A percentile compares a stretch with the other conserved stretches of the same genome.
phyloP scores from a whole-genome alignment of 1,284 basidiomycete species.

The Puccinia polysora region DNA sequence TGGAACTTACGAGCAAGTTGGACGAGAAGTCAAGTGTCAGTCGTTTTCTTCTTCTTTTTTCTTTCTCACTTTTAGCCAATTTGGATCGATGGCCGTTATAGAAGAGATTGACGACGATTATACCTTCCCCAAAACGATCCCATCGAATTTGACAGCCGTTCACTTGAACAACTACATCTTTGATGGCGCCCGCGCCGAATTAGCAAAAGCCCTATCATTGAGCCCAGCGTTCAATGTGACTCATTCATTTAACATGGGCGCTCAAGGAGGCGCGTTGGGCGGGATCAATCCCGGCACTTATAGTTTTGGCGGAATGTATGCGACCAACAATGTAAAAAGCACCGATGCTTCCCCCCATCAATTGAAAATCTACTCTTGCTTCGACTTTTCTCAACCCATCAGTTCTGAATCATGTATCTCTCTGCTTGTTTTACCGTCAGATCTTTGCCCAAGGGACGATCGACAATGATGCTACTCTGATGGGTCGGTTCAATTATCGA shows the following conservation, averaged over 20 bases:
- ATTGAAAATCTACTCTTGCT: too few relatives aligned
- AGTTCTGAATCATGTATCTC: conserved; percentile 23
- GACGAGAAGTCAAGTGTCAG: conserved; percentile 37
- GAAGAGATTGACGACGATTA: neutral
- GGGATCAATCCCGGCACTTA: conserved; percentile 67
- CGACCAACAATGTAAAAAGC: conserved; percentile 67
- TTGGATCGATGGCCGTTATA: neutral
- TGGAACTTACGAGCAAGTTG: conserved; percentile 43
- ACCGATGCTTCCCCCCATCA: neutral
- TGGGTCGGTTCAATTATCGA: conserved; percentile 80
- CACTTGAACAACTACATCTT: conserved; percentile 92
- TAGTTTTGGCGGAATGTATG: conserved; percentile 91
- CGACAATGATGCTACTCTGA: conserved; percentile 87
- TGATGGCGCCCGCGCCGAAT: conserved; percentile 91
- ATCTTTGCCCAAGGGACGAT: conserved; percentile 87
- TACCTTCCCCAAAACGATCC: too few relatives aligned
- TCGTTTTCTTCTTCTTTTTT: neutral
- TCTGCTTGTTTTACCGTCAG: conserved; percentile 56
- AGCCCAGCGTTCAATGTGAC: conserved; percentile 97
- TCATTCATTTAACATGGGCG: conserved; percentile 85
- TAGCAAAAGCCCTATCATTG: conserved; percentile 86
- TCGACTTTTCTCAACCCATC: neutral
- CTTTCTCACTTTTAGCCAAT: neutral
- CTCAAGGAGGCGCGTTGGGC: conserved; percentile 54
- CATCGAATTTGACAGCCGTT: conserved; percentile 61